A percentile compares a stretch with the other conserved stretches of the same genome.
Evolutionary conservation across 2,329 filamentous ascomycete genomes (phyloP).

Genomic region (Stagonosporopsis chrysanthemi): DNA sequence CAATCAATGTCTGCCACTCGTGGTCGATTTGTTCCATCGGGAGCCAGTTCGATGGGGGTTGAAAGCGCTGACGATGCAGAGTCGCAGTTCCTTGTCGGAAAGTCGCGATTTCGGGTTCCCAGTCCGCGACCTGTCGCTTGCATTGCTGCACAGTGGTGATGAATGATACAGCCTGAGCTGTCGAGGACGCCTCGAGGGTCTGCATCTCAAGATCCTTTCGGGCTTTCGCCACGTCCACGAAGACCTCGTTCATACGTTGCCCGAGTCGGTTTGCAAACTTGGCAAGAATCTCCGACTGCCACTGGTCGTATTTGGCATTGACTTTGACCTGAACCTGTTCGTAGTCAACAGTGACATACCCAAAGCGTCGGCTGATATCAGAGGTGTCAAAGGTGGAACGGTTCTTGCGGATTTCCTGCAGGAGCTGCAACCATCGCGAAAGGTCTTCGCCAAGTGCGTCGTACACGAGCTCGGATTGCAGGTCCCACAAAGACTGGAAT

Average conservation of each 20-base stretch:
- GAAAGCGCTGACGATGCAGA: constrained; percentile 87
- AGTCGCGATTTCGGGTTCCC: constrained; percentile 94
- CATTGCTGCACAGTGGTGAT: constrained; percentile 98
- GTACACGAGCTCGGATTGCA: constrained; percentile 95
- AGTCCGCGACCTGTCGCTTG: constrained; percentile 89
- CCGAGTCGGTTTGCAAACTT: constrained; percentile 93
- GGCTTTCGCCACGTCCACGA: constrained; percentile 89
- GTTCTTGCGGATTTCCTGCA: constrained; percentile 97
- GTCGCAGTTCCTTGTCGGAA: constrained; percentile 97
- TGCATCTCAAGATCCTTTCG: constrained; percentile 90
- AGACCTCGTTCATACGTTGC: constrained; percentile 88
- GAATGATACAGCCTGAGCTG: constrained; percentile 95
- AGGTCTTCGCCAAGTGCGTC: constrained; percentile 90
- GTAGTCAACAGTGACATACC: constrained; percentile 94
- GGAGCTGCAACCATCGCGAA: constrained; percentile 88
- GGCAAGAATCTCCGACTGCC: constrained; percentile 95
- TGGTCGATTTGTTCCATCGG: constrained; percentile 95
- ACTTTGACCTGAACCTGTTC: constrained; percentile 99
- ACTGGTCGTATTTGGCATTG: constrained; percentile 98
- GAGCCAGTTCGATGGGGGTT: constrained; percentile 92
- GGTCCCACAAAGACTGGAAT: constrained; percentile 97
- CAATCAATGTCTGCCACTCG: constrained; percentile 92
- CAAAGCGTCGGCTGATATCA: constrained; percentile 90
- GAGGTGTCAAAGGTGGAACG: constrained; percentile 97
- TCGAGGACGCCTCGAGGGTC: constrained; percentile 91